Conservation (phyloP, 805 yeast genomes). For the Teunomyces atbi region DNA sequence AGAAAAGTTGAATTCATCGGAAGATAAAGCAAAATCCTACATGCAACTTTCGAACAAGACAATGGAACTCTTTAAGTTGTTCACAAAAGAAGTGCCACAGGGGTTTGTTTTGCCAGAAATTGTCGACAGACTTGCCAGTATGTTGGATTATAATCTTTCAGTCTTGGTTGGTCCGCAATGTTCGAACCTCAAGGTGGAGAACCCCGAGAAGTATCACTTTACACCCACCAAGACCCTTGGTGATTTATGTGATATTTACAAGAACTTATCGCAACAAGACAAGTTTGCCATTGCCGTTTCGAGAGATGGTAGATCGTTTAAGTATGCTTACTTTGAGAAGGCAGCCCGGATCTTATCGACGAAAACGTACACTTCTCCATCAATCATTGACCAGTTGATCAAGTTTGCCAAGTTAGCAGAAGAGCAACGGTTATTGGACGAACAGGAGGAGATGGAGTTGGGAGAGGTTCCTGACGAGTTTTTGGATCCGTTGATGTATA, state of each 20-base stretch:
- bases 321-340: slow-evolving; percentile 59
- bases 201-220: slow-evolving; percentile 81
- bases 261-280: slow-evolving; percentile 62
- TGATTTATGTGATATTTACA: slow-evolving; percentile 71
- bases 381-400: slow-evolving; percentile 49
- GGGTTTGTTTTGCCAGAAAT: slow-evolving; percentile 87
- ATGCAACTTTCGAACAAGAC: slow-evolving; percentile 84
- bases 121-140: slow-evolving; percentile 91
- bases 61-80: slow-evolving; percentile 71
- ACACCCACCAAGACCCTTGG: slow-evolving; percentile 72
- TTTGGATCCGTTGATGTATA: slow-evolving; percentile 94
- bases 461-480: slow-evolving; percentile 97
- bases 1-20: slow-evolving; percentile 58
- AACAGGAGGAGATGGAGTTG: slow-evolving; percentile 79
- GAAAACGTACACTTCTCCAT: slow-evolving; percentile 48
- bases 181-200: slow-evolving; percentile 77
- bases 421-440: slow-evolving; percentile 56
- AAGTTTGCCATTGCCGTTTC: slow-evolving; percentile 80
- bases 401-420: slow-evolving; percentile 69
- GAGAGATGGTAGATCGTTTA: slow-evolving; percentile 88
- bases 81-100: slow-evolving; percentile 80
- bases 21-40: slow-evolving; percentile 74
- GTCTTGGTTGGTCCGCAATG: slow-evolving; percentile 97
- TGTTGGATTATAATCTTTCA: slow-evolving; percentile 88
- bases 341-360: slow-evolving; percentile 66